Evolutionary conservation across 2,329 filamentous ascomycete genomes (phyloP), one percentile per base, ranked within the genome.

Genomic region (Cladosporium sp.): DNA sequence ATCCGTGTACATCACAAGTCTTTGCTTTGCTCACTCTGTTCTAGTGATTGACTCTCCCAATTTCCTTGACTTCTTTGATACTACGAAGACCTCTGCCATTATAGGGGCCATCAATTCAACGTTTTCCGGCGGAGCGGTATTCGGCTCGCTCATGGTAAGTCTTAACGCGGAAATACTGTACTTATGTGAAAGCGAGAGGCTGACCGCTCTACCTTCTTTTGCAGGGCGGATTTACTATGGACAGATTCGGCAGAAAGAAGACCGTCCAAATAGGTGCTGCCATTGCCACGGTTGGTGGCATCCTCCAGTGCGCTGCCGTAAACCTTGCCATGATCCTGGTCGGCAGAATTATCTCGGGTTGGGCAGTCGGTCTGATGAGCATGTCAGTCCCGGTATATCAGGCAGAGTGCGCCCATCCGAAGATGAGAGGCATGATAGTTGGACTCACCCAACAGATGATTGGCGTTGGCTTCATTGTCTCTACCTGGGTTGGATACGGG

Each of bases 351-450:
- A 71, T 83, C 51, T 79, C 77, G 27, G 79, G 80, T 4, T 74
- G 78, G 60, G 79, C 79, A 3, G 76, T 83, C 38, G 80, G 79
- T 9, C 62, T 78, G 15, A 72, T 82, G 56, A 78, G 74, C 15
- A 82, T 79, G 61, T 78, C 76, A 3, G 78, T 84, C 2, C 82
- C 81, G 3, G 75, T 80, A 29, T 85, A 85, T 61, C 80, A 83
- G 51, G 78, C 80, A 8, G 82, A 85, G 61, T 76, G 79, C 48
- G 79, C 81, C 0, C 73, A 79, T 56, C 57, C 80, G 0, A 76
- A 75, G 2, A 80, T 76, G 47, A 74, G 82, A 57, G 80, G 80
- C 57, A 69, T 79, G 20, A 73, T 81, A 3, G 78, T 78, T 6
- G 78, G 78, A 12, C 67, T 80, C 7, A 73, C 76, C 0, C 79